Base-by-base conservation (phyloP, 257 asterid species). In the Ocimum tenuiflorum region DNA sequence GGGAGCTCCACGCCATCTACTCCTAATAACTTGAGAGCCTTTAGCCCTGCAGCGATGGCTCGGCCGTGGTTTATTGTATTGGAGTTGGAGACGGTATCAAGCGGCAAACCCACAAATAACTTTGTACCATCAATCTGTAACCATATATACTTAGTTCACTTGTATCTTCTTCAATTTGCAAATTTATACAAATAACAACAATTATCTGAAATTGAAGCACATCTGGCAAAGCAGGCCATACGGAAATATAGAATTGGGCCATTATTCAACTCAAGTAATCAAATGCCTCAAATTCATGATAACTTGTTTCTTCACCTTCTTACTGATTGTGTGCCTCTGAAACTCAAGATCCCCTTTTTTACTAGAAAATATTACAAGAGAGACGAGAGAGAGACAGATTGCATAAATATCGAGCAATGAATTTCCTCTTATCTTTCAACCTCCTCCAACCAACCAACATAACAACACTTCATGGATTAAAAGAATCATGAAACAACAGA, bases 1-100 rank as follows among this genome's bases (percentile, higher is more conserved):
- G 96, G 96, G 43, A 91, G 92, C 80, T 89, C 96, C 4, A 89
- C 95, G 24, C 98, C 96, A 4, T 86, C 92, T 4, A 91, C 86
- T 1, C 98, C 98, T 51, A 87, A 60, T 50, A 89, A 63, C 76
- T 89, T 87, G 78, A 91, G 64, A 4, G 98, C 98, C 75, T 80
- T 85, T 7, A 91, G 80, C 48, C 98, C 98, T 11, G 82, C 91
- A 11, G 81, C 84, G 41, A 91, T 80, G 7, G 97, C 97, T 62
- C 90, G 80, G 8, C 78, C 74, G 15, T 91, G 96, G 78, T 73
- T 91, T 41, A 91, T 67, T 0, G 80, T 67, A 29, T 80, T 84
- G 66, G 73, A 49, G 73, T 15, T 69, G 38, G 96, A 89, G 48
- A 91, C 85, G 1, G 91, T 75, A 55, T 91, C 95, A 12, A 89